Percentiles rank a stretch among this genome's conserved stretches.
Evolutionary conservation across 257 asterid genomes (phyloP).

Genomic region (Solanum pennellii): DNA sequence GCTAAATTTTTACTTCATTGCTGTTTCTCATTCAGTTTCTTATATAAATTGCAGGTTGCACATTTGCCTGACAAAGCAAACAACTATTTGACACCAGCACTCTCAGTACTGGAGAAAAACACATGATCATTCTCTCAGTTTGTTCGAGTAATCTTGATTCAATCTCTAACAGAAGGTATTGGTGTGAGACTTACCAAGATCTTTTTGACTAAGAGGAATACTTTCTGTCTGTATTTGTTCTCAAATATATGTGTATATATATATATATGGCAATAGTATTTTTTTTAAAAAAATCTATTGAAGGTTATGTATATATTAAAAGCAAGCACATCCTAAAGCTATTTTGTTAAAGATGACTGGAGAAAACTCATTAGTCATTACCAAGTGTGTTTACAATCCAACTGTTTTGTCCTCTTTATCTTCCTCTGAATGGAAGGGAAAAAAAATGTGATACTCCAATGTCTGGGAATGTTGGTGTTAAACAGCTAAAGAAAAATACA

Average conservation of each 20-base stretch:
- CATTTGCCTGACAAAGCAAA: constrained; percentile 98
- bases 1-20: background rate
- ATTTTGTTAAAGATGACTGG: background rate
- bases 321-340: background rate
- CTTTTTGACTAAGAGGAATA: background rate
- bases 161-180: background rate
- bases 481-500: too few species aligned
- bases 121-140: constrained; percentile 22
- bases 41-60: constrained; percentile 49
- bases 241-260: background rate
- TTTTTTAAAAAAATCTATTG: background rate
- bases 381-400: background rate
- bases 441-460: background rate
- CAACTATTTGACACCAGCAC: constrained; percentile 96
- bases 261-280: background rate
- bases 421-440: background rate
- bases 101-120: constrained; percentile 85
- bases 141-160: background rate
- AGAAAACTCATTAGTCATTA: background rate
- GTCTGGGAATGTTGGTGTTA: too few species aligned
- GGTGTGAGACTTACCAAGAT: background rate
- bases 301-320: background rate
- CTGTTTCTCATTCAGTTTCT: background rate
- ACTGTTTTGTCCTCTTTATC: background rate
- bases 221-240: background rate